These are phyloP conservation scores for Schwanniomyces vanrijiae DNA, from an alignment of 805 yeast genomes.

Conservation along the genomic window DNA sequence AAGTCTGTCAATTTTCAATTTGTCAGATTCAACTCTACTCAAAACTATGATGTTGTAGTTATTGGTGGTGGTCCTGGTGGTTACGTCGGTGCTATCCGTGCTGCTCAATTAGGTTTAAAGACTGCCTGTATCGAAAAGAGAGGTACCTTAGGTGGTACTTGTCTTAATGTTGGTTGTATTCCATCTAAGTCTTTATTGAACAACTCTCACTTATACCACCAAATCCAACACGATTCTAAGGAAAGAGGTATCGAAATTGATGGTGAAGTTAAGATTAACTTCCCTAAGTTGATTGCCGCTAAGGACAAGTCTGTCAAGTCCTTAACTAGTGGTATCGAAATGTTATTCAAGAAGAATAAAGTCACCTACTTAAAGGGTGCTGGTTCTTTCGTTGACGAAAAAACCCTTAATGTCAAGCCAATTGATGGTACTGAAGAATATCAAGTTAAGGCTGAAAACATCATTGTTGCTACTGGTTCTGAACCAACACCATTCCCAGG, in stretches of 20 bases:
- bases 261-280: constrained; percentile 69
- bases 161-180: constrained; percentile 98
- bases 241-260: constrained; percentile 88
- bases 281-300: constrained; percentile 81
- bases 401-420: constrained; percentile 76
- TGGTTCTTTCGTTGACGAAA: constrained; percentile 84
- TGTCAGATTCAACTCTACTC: constrained; percentile 42
- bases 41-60: constrained; percentile 82
- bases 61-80: constrained; percentile 99
- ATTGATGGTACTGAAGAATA: constrained; percentile 77
- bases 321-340: constrained; percentile 91
- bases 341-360: constrained; percentile 92
- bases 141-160: constrained; percentile 96
- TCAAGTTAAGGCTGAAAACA: constrained; percentile 70
- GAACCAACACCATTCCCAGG: constrained; percentile 99
- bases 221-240: constrained; percentile 79
- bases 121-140: constrained; percentile 98
- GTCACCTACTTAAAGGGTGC: constrained; percentile 92
- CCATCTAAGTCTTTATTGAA: constrained; percentile 95
- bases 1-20: constrained; percentile 24
- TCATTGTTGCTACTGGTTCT: constrained; percentile 97
- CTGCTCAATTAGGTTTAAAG: constrained; percentile 92
- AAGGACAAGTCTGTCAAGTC: constrained; percentile 88
- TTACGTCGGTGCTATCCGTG: constrained; percentile 97
- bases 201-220: constrained; percentile 92